Evolutionary conservation across 371 early-diverging fungal species (phyloP).

Genomic region (Actinomucor elegans): DNA sequence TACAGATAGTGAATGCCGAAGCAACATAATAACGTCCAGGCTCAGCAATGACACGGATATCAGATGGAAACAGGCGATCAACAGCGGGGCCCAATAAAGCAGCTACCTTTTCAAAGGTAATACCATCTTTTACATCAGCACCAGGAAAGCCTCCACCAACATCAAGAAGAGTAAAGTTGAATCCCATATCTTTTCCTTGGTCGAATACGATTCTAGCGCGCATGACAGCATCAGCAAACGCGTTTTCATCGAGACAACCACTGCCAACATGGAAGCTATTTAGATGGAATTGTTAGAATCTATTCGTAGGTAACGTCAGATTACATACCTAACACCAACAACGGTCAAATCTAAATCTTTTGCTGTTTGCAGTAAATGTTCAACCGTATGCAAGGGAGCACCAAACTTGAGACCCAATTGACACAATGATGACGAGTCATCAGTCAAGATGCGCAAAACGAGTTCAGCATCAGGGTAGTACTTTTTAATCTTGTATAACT

Average conservation of each 20-base stretch:
- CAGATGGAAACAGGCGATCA: slow-evolving; percentile 68
- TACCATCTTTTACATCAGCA: slow-evolving; percentile 67
- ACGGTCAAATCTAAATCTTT: slow-evolving; percentile 81
- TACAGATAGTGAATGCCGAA: slow-evolving; percentile 90
- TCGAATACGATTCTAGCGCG: slow-evolving; percentile 89
- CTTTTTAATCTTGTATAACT: slow-evolving; percentile 89
- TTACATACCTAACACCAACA: slow-evolving; percentile 91
- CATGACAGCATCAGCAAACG: slow-evolving; percentile 88
- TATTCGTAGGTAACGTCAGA: no score
- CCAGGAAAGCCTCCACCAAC: slow-evolving; percentile 99
- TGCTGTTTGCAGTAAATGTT: slow-evolving; percentile 71
- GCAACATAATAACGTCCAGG: slow-evolving; percentile 97
- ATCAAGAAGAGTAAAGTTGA: slow-evolving; percentile 81
- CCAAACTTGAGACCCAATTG: slow-evolving; percentile 97
- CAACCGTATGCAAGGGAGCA: slow-evolving; percentile 76
- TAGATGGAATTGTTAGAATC: no score
- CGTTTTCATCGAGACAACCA: slow-evolving; percentile 89
- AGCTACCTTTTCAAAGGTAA: slow-evolving; percentile 89
- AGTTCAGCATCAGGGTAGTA: slow-evolving; percentile 81
- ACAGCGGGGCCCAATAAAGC: slow-evolving; percentile 76
- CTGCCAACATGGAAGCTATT: slow-evolving; percentile 96
- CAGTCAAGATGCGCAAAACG: slow-evolving; percentile 92
- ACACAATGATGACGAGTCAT: slow-evolving; percentile 92
- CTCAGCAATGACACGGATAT: slow-evolving; percentile 93
- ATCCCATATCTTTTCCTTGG: slow-evolving; percentile 75